Base-by-base conservation (phyloP, 2,329 filamentous ascomycete species). In the Pseudophaeomoniella oleicola region DNA sequence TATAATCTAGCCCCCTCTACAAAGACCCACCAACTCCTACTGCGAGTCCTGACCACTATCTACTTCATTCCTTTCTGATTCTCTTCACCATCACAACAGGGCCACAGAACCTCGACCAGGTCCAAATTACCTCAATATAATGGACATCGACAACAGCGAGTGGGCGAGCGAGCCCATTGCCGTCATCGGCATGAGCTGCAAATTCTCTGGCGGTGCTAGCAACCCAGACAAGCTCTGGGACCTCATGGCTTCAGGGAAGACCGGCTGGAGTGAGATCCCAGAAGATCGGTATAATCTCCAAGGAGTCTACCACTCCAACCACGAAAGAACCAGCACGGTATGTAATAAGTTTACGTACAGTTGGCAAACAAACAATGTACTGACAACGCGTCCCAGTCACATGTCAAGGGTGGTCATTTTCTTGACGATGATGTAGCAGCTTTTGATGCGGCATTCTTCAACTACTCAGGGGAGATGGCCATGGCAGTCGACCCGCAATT, bases 181-280 rank as follows among this genome's bases (percentile, higher is more conserved):
- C 30, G 42, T 56, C 16, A 44, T 54, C 16, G 54, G 54, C 30
- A 43, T 54, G 40, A 41, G 37, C 30, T 53, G 49, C 38, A 43
- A 42, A 4, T 51, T 54, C 31, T 19, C 50, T 11, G 53, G 52
- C 4, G 45, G 40, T 17, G 50, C 42, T 4, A 39, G 19, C 6
- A 46, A 30, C 9, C 42, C 48, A 0, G 39, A 45, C 3, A 39
- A 44, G 12, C 41, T 55, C 0, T 56, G 50, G 51, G 6, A 46
- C 6, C 29, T 54, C 27, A 13, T 49, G 5, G 40, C 39, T 12
- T 37, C 47, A 13, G 47, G 47, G 1, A 13, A 39, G 16, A 44
- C 37, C 37, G 46, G 38, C 11, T 50, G 48, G 41, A 33, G 31
- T 5, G 37, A 45, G 17, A 44, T 57, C 17, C 52, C 48, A 9